A percentile compares a stretch with the other conserved stretches of the same genome.
Conservation (phyloP, 495 filamentous ascomycete species). For the Echria macrotheca region DNA sequence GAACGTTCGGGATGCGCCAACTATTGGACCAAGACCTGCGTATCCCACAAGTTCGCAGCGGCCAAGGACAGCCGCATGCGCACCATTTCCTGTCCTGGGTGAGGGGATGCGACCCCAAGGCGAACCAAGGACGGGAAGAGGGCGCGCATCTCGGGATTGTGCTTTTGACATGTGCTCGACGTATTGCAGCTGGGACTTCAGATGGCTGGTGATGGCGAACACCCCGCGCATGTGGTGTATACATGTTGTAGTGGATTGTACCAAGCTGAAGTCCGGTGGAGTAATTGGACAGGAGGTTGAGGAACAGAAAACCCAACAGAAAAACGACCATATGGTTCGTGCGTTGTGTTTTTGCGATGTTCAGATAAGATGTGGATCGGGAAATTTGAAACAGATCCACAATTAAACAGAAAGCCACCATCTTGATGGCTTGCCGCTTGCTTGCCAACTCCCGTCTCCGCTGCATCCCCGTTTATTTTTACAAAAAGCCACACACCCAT, state of each 20-base stretch:
- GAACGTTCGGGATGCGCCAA: background rate
- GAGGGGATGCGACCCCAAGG: background rate
- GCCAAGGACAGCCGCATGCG: background rate
- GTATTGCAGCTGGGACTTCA: background rate
- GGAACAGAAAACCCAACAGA: too few relatives aligned
- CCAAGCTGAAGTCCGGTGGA: too few relatives aligned
- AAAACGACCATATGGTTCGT: background rate
- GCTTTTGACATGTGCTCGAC: background rate
- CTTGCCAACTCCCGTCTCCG: too few relatives aligned
- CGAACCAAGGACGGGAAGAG: background rate
- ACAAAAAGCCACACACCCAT: too few relatives aligned
- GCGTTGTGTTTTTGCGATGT: background rate
- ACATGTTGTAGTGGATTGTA: too few relatives aligned
- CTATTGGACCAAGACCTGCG: conserved; percentile 2
- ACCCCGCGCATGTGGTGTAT: background rate
- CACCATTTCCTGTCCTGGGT: background rate
- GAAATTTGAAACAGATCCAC: background rate
- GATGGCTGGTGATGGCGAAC: background rate
- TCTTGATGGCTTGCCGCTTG: too few relatives aligned
- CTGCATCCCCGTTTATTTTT: too few relatives aligned
- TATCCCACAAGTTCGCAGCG: too few relatives aligned
- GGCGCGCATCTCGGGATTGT: background rate
- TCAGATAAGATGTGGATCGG: background rate
- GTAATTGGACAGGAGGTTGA: too few relatives aligned
- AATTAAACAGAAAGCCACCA: background rate